Conservation (phyloP, 1,284 basidiomycete species). For the Prillingera fragicola region DNA sequence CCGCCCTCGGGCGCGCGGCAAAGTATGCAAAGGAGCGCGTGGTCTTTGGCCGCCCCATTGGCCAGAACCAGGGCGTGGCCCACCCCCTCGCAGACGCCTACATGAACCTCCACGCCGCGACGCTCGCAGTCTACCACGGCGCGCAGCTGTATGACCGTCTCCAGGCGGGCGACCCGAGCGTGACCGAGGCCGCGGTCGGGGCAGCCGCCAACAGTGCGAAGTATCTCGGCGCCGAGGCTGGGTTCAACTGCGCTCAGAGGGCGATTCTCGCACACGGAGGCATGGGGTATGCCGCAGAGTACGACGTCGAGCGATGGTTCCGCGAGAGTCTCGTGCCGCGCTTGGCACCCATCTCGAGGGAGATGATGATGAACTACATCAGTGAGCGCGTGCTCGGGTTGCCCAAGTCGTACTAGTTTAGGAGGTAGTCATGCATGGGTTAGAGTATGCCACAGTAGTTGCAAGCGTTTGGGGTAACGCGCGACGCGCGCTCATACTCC, state of each 20-base stretch:
- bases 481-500: no score
- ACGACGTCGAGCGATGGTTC: conserved; percentile 17
- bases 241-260: conserved; percentile 14
- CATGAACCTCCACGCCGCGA: conserved; percentile 17
- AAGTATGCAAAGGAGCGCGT: conserved; percentile 16
- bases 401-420: conserved; percentile 21
- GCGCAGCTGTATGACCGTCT: conserved; percentile 14
- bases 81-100: conserved; percentile 22
- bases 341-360: conserved; percentile 14
- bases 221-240: conserved; percentile 17
- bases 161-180: conserved; percentile 9
- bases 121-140: conserved; percentile 15
- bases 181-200: conserved; percentile 11
- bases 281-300: conserved; percentile 18
- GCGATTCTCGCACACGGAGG: conserved; percentile 16
- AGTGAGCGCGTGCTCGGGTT: conserved; percentile 15
- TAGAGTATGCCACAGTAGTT: no score
- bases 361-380: conserved; percentile 20
- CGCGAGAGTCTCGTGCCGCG: conserved; percentile 17
- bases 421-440: no score
- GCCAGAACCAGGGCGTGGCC: conserved; percentile 19
- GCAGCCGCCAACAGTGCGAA: conserved; percentile 15
- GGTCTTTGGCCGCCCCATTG: conserved; percentile 18
- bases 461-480: no score
- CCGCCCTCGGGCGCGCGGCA: conserved; percentile 10